Evolutionary conservation across 2,329 filamentous ascomycete species (phyloP), one percentile per base, ranked within the genome.

Genomic region (Claviceps africana): DNA sequence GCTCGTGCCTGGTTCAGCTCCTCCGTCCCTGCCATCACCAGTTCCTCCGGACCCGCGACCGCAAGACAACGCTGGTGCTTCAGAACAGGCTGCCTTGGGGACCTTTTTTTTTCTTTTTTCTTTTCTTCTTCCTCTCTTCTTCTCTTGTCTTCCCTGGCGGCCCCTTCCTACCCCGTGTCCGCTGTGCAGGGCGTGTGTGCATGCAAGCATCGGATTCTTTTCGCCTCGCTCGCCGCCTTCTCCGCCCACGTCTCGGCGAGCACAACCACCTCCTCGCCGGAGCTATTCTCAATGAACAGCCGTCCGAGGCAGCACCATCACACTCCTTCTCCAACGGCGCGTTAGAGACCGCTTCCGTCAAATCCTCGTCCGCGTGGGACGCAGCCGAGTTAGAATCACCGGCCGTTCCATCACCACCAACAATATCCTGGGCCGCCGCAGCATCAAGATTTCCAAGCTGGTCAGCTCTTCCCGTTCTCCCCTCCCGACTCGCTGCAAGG

Each of bases 281-380:
- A 30, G 42, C 42, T 46, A 46, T 40, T 30, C 52, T 55, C 56
- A 60, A 60, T 60, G 59, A 53, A 54, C 49, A 45, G 37, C 51
- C 40, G 40, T 53, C 47, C 55, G 52, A 47, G 58, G 50, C 51
- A 50, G 46, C 39, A 54, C 50, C 45, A 51, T 47, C 53, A 54
- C 51, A 49, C 51, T 51, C 55, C 48, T 48, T 52, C 51, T 54
- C 54, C 51, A 53, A 50, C 59, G 56, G 58, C 61, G 57, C 63
- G 61, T 64, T 65, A 64, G 63, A 62, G 47, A 59, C 58, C 25
- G 39, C 39, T 45, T 51, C 31, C 37, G 44, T 30, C 31, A n/a
- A 40, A 40, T 40, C 50, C 15, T 40, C 51, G 4, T 21, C 28
- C 28, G 28, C 31, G 11, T 47, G 42, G 42, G 48, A 42, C 47